Conservation (phyloP, 192 early-diverging fungal species). For the Glomus cerebriforme region DNA sequence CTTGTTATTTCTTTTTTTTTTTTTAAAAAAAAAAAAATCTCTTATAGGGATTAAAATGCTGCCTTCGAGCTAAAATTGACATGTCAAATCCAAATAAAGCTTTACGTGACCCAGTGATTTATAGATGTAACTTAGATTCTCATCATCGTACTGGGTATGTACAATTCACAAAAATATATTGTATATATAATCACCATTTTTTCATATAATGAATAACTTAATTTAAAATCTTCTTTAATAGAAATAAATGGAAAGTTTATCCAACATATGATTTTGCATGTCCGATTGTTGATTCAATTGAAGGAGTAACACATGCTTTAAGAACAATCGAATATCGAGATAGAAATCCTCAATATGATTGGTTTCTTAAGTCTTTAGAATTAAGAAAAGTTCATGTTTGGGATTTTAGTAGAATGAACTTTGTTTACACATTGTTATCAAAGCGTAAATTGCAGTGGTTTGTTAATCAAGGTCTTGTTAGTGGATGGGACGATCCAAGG, state of each 20-base stretch:
- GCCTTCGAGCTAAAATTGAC: conserved; percentile 95
- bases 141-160: conserved; percentile 86
- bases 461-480: conserved; percentile 82
- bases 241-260: conserved; percentile 92
- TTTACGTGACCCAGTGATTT: conserved; percentile 96
- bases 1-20: not conserved
- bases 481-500: conserved; percentile 87
- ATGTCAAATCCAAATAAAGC: conserved; percentile 86
- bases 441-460: conserved; percentile 99
- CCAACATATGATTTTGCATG: conserved; percentile 99
- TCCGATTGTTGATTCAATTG: conserved; percentile 92
- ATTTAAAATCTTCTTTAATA: not conserved
- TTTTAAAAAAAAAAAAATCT: not conserved
- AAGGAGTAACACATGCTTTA: conserved; percentile 98
- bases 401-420: conserved; percentile 95
- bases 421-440: conserved; percentile 96
- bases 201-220: not conserved
- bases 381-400: conserved; percentile 90
- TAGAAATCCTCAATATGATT: conserved; percentile 94
- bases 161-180: not conserved
- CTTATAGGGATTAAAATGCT: conserved; percentile 70
- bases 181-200: not conserved
- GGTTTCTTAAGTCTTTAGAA: conserved; percentile 87
- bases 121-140: conserved; percentile 86
- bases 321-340: conserved; percentile 98